Evolutionary conservation across 768 basidiomycete genomes (phyloP).

Genomic region (Mycena kentingensis): DNA sequence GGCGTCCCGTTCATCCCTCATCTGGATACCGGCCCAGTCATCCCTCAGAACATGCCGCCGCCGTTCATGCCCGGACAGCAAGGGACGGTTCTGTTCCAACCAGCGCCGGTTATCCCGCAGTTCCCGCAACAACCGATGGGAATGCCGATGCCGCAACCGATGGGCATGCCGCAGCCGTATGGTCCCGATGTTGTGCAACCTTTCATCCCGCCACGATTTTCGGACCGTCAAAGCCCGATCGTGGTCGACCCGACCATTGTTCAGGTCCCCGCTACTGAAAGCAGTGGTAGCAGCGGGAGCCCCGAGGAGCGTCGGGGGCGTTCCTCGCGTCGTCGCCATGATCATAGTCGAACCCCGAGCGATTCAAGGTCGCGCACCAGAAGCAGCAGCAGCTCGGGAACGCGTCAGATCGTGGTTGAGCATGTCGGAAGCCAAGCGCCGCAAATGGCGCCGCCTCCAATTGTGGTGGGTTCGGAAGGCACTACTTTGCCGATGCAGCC

Average conservation of each 20-base stretch:
- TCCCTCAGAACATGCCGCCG: conserved; percentile 20
- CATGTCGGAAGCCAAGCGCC: too few relatives aligned
- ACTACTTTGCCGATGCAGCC: too few relatives aligned
- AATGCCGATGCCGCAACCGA: conserved; percentile 12
- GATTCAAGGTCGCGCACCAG: conserved; percentile 16
- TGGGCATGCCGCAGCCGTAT: conserved; percentile 7
- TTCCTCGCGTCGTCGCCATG: background rate
- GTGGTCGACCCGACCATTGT: conserved; percentile 2
- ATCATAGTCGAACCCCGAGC: conserved; percentile 8
- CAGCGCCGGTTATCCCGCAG: conserved; percentile 5
- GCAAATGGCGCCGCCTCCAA: too few relatives aligned
- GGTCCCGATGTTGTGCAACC: background rate
- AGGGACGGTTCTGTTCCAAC: conserved; percentile 3
- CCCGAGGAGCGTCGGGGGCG: background rate
- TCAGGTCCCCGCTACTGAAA: conserved; percentile 3
- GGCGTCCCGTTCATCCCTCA: conserved; percentile 25
- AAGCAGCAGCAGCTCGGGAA: conserved; percentile 18
- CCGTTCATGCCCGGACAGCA: conserved; percentile 19
- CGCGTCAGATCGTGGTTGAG: background rate
- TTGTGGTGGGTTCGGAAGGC: too few relatives aligned
- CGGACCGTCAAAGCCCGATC: conserved; percentile 7
- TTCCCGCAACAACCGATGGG: background rate
- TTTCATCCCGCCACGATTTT: background rate
- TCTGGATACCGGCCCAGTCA: conserved; percentile 17
- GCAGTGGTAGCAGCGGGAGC: conserved; percentile 1